Base-by-base conservation (phyloP, 2,329 filamentous ascomycete genomes). In the Sclerotinia borealis region DNA sequence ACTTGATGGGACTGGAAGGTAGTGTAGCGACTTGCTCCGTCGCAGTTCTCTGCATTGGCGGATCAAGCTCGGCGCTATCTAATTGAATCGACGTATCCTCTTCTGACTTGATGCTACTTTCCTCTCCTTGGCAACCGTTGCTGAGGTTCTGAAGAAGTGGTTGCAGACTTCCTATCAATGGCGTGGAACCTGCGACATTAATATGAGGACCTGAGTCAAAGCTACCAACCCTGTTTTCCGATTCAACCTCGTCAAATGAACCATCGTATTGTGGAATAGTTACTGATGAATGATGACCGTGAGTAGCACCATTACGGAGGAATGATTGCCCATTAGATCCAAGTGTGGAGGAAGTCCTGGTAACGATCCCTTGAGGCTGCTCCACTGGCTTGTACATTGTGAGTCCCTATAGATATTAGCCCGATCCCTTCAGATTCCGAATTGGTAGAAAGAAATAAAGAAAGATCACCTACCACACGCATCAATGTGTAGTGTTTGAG, bases 161-260 rank as follows among this genome's bases (percentile, higher is more conserved):
- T 5, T 22, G 29, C 11, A 34, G 11, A 11, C 19, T 3, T 2
- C n/a, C 9, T 34, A 11, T 1, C 2, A 11, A 36, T 34, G 39
- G 10, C 22, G n/a, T 31, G 4, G n/a, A 25, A 11, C 0, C 8
- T 0, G 8, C 1, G 2, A 5, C 7, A 19, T 45, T 13, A 25
- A 34, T 3, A 25, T 4, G 11, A 45, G 2, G 3, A 25, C 27
- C 29, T 34, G 13, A 13, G 11, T 34, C 4, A 45, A 6, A 13
- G n/a, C 7, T 22, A 7, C n/a, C n/a, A 15, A 25, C 29, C 5
- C 22, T 27, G 8, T 45, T 36, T 17, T 2, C n/a, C n/a, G 41
- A 34, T 13, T 17, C 27, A 34, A 25, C 8, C 0, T 58, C 39
- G 5, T 58, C 54, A 19, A 17, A 58, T 7, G 54, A 25, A 2